These are phyloP conservation scores for Alternaria gansuensis DNA, from an alignment of 2,329 filamentous ascomycete genomes.

Conservation along the genomic window DNA sequence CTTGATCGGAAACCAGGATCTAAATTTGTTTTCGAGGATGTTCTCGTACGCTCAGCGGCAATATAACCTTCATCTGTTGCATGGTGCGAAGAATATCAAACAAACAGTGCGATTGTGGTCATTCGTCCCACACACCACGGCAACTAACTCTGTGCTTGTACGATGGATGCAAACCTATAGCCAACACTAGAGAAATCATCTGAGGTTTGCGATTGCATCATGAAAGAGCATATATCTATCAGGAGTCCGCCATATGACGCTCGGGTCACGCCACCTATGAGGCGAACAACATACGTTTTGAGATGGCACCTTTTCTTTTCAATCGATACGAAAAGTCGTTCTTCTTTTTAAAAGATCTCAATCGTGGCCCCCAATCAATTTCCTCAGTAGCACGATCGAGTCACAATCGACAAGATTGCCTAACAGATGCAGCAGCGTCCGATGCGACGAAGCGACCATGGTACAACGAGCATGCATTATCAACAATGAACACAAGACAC, in stretches of 20 bases:
- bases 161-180: conserved; percentile 14
- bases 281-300: background rate
- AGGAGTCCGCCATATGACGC: background rate
- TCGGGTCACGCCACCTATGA: background rate
- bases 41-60: no score
- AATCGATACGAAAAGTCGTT: background rate
- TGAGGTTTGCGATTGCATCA: background rate
- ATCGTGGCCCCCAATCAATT: background rate
- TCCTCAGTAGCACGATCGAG: background rate
- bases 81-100: background rate
- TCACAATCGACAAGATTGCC: background rate
- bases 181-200: background rate
- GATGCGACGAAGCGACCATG: background rate
- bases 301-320: background rate
- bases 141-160: background rate
- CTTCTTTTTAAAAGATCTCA: background rate
- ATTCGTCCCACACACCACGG: conserved; percentile 10
- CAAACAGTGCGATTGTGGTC: conserved; percentile 18
- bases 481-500: background rate
- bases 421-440: background rate
- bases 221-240: background rate
- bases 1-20: no score
- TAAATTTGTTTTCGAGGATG: no score
- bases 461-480: background rate
- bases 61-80: background rate